These are phyloP conservation scores for Beauveria pseudobassiana DNA, from an alignment of 2,329 filamentous ascomycete genomes.

Conservation along the genomic window DNA sequence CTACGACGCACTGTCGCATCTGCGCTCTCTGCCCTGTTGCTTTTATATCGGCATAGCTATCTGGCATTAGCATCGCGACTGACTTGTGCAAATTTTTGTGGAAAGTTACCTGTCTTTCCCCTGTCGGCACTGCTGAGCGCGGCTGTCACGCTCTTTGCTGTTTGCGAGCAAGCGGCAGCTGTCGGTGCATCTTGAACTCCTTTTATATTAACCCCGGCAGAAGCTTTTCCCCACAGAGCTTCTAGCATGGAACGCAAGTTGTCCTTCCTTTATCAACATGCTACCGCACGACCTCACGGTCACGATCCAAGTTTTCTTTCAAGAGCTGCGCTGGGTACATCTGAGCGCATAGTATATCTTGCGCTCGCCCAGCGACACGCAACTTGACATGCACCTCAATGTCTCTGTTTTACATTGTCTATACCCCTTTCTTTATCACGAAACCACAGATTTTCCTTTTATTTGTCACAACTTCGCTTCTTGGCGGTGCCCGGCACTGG, in stretches of 20 bases:
- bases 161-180: background rate
- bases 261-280: background rate
- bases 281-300: background rate
- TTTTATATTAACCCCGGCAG: background rate
- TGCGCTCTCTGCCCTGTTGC: background rate
- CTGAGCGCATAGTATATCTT: background rate
- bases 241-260: background rate
- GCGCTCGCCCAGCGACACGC: background rate
- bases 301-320: background rate
- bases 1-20: background rate
- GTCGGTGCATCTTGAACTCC: background rate
- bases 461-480: background rate
- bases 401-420: slow-evolving; percentile 10
- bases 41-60: background rate
- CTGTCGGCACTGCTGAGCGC: background rate
- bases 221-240: background rate
- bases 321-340: slow-evolving; percentile 1
- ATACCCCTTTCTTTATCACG: slow-evolving; percentile 11
- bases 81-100: background rate
- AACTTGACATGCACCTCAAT: slow-evolving; percentile 4
- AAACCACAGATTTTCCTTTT: slow-evolving; percentile 4
- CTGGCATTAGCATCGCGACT: background rate
- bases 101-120: background rate
- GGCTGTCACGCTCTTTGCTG: background rate
- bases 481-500: background rate